Conservation (phyloP, 129 eudicot species). For the sunflower (Helianthus annuus) region HanXRQr2.0-SUNRISE NC_035448.2:135230729-135231228, state of each 20-base stretch:
- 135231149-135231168: not conserved
- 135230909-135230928: constrained; percentile 26
- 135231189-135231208: constrained; percentile 11
- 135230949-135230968: not conserved
- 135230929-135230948: constrained; percentile 15
- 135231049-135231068: constrained; percentile 77
- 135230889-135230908: constrained; percentile 39
- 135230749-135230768: no score
- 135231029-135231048: constrained; percentile 9
- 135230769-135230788: no score
- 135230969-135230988: constrained; percentile 33
- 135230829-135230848: constrained; percentile 38
- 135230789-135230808: no score
- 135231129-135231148: constrained; percentile 62
- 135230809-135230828: not conserved
- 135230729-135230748: no score
- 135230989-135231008: constrained; percentile 35
- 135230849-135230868: constrained; percentile 43
- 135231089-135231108: constrained; percentile 99
- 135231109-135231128: constrained; percentile 99
- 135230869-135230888: constrained; percentile 40
- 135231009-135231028: constrained; percentile 1
- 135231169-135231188: constrained; percentile 17
- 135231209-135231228: no score
- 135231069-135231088: constrained; percentile 93